A percentile compares a stretch with the other conserved stretches of the same genome.
These are phyloP conservation scores for Candida railenensis DNA, from an alignment of 805 yeast genomes.

Conservation along the genomic window DNA sequence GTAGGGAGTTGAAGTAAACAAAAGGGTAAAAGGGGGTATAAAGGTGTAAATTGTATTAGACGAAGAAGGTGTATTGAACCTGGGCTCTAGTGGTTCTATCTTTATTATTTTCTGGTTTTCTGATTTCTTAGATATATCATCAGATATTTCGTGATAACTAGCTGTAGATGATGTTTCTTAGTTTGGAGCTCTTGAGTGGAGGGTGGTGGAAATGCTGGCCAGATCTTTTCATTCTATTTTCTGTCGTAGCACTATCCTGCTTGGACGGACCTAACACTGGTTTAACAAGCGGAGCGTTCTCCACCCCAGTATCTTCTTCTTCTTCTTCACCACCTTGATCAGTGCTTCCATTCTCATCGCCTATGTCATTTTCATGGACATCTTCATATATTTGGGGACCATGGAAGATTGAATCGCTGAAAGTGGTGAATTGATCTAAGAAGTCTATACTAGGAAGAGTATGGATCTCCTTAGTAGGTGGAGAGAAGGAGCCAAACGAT, in stretches of 20 bases:
- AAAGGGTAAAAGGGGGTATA: background rate
- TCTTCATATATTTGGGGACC: constrained; percentile 3
- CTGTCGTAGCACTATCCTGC: background rate
- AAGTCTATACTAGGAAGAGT: constrained; percentile 1
- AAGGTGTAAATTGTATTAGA: too few relatives aligned
- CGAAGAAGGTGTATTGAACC: too few relatives aligned
- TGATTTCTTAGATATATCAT: too few relatives aligned
- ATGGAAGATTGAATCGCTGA: constrained; percentile 3
- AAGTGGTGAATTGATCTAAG: constrained; percentile 5
- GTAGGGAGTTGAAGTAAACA: background rate
- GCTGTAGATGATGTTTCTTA: background rate
- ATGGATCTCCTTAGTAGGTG: background rate
- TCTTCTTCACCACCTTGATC: too few relatives aligned
- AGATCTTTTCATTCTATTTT: background rate
- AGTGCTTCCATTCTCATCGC: background rate
- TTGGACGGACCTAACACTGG: constrained; percentile 3
- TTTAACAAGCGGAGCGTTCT: background rate
- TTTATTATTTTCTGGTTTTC: background rate
- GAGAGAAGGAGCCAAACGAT: background rate
- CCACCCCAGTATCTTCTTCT: background rate
- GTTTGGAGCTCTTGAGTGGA: background rate
- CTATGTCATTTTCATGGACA: background rate
- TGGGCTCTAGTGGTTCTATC: too few relatives aligned
- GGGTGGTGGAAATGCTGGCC: constrained; percentile 2
- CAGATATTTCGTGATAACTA: too few relatives aligned